Base-by-base conservation (phyloP, 2,329 filamentous ascomycete species). In the Ilyonectria robusta region DNA sequence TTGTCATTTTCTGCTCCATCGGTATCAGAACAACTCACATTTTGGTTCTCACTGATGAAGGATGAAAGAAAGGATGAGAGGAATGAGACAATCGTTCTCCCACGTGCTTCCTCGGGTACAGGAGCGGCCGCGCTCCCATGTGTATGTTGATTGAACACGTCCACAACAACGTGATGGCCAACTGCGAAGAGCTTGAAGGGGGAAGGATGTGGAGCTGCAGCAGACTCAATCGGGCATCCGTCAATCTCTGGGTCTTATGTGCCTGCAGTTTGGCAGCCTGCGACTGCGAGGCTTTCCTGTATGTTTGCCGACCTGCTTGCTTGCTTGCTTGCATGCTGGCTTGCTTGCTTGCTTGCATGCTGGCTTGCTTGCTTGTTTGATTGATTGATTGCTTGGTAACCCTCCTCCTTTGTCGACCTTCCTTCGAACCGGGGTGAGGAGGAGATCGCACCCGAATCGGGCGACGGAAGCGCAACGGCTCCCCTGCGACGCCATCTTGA, bases 371-470 rank as follows among this genome's bases (percentile, higher is more conserved):
- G 15, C 46, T 40, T 59, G 57, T 3, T 21, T 23, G 23, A 23
- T 23, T 23, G 23, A 23, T 23, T 23, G 23, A 23, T 23, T 23
- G 23, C 35, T 26, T 33, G 48, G 31, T 19, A 53, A 53, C 29
- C 26, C 26, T 26, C 26, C 26, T 42, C 48, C 21, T 26, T 33
- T 19, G 37, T 35, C n/a, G 46, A 50, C 56, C 58, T 65, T 61
- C 37, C 4, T 33, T 29, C 21, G 23, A 51, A 42, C 40, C 15
- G 63, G 63, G 46, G 37, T 21, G 37, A 42, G 31, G 44, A 56
- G 71, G 42, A 64, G 72, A 75, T 73, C 70, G 59, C 62, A 74
- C 54, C 72, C 71, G 31, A 51, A 72, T 73, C 58, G 60, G 62
- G 67, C 55, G 58, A 65, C 55, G 62, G 61, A 63, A 68, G 54